A percentile compares a stretch with the other conserved stretches of the same genome.
These are phyloP conservation scores for Yamadazyma paraphyllophila DNA, from an alignment of 805 yeast genomes.

Conservation along the genomic window DNA sequence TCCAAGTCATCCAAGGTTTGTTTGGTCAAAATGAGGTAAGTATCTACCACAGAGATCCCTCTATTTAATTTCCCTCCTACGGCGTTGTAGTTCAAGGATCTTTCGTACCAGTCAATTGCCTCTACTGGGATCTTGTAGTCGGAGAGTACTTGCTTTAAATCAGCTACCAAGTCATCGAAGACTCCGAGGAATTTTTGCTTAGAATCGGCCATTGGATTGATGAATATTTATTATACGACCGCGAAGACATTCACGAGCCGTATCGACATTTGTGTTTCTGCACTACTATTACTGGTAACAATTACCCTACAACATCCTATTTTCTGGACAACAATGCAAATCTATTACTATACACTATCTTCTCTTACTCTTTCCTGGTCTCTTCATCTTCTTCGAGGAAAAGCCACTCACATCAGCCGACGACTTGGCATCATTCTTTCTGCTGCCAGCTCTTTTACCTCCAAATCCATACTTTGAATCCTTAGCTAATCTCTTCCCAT, in stretches of 20 bases:
- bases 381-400: constrained; percentile 50
- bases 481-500: constrained; percentile 67
- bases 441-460: constrained; percentile 72
- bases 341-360: constrained; percentile 12
- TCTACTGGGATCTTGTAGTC: constrained; percentile 80
- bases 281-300: too few relatives aligned
- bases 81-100: constrained; percentile 76
- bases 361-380: constrained; percentile 46
- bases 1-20: constrained; percentile 55
- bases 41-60: constrained; percentile 92
- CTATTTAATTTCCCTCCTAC: constrained; percentile 97
- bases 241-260: too few relatives aligned
- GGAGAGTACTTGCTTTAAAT: constrained; percentile 58
- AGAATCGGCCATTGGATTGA: constrained; percentile 13
- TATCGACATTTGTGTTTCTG: too few relatives aligned
- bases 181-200: constrained; percentile 58
- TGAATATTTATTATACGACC: constrained; percentile 2
- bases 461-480: constrained; percentile 73
- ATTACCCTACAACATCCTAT: neutral
- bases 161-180: constrained; percentile 77
- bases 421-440: constrained; percentile 71
- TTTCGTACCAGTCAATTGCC: constrained; percentile 82
- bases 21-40: constrained; percentile 76
- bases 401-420: constrained; percentile 65
- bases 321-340: neutral